These are phyloP conservation scores for Coniochaeta sp. DNA, from an alignment of 2,329 filamentous ascomycete genomes.

Conservation along the genomic window DNA sequence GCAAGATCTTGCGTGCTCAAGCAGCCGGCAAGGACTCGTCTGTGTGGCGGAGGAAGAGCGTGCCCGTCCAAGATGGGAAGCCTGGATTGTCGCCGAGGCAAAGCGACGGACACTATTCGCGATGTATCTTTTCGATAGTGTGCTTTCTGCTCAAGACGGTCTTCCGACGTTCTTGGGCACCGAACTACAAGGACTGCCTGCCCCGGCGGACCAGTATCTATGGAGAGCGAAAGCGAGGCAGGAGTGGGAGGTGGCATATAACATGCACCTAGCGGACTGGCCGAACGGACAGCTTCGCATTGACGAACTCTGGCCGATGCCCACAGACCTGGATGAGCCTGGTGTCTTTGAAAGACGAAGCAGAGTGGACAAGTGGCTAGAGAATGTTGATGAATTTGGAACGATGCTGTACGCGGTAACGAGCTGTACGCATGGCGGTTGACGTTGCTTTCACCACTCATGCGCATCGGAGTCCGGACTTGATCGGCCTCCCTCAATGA, in stretches of 20 bases:
- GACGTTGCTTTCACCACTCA: no score
- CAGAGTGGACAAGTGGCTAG: slow-evolving; percentile 41
- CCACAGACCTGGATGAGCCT: slow-evolving; percentile 19
- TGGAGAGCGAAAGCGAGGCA: slow-evolving; percentile 31
- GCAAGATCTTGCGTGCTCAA: slow-evolving; percentile 38
- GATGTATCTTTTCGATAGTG: slow-evolving; percentile 46
- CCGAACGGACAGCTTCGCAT: slow-evolving; percentile 30
- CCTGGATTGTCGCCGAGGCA: slow-evolving; percentile 44
- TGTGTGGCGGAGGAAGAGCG: slow-evolving; percentile 31
- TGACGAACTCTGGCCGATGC: slow-evolving; percentile 42
- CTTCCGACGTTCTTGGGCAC: slow-evolving; percentile 39
- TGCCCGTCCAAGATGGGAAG: slow-evolving; percentile 38
- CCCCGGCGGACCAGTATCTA: slow-evolving; percentile 29
- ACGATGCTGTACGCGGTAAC: neutral
- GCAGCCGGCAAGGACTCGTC: slow-evolving; percentile 30
- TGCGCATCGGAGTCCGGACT: neutral
- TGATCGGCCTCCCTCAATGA: no score
- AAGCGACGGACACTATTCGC: slow-evolving; percentile 43
- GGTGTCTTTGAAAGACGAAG: slow-evolving; percentile 20
- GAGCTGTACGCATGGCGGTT: neutral
- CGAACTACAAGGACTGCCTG: slow-evolving; percentile 36
- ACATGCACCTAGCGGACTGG: slow-evolving; percentile 33
- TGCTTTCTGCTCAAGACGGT: slow-evolving; percentile 33
- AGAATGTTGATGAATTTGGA: slow-evolving; percentile 12
- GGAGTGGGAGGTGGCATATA: slow-evolving; percentile 36